Conservation (phyloP, 2,329 filamentous ascomycete genomes). For the Tricladium varicosporioides region DNA sequence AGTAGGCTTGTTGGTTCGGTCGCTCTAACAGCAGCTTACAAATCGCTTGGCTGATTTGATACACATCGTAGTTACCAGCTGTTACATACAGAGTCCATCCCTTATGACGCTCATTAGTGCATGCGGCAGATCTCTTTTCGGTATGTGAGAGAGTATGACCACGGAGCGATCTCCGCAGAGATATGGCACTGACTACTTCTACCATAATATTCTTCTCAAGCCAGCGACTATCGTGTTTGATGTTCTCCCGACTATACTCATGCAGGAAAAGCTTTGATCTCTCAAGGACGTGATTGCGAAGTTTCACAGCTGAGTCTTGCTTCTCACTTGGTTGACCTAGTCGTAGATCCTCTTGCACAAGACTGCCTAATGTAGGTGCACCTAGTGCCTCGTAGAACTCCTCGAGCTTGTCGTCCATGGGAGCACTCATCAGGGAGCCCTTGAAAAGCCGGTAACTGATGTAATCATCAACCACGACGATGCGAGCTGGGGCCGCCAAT, state of each 20-base stretch:
- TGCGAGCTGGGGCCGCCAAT: conserved; percentile 67
- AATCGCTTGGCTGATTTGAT: conserved; percentile 87
- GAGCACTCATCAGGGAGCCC: conserved; percentile 77
- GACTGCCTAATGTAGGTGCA: conserved; percentile 68
- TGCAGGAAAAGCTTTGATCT: conserved; percentile 87
- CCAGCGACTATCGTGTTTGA: conserved; percentile 88
- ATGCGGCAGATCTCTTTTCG: conserved; percentile 74
- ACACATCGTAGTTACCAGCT: conserved; percentile 70
- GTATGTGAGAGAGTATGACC: conserved; percentile 67
- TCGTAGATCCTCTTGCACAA: conserved; percentile 75
- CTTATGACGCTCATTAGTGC: conserved; percentile 51
- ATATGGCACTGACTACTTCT: conserved; percentile 73
- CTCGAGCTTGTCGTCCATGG: conserved; percentile 85
- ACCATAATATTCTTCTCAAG: conserved; percentile 82
- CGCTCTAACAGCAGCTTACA: conserved; percentile 77
- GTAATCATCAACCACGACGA: conserved; percentile 84
- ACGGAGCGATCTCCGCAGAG: conserved; percentile 72
- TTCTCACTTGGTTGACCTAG: conserved; percentile 60
- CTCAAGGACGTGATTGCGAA: conserved; percentile 82
- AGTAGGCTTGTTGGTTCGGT: conserved; percentile 82
- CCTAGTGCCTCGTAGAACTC: conserved; percentile 82
- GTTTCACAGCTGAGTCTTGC: conserved; percentile 63
- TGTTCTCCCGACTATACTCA: conserved; percentile 66
- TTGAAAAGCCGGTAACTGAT: conserved; percentile 88
- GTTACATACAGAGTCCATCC: conserved; percentile 73